Base-by-base conservation (phyloP, 2,329 filamentous ascomycete genomes). In the Proliferodiscus dingleyae region DNA sequence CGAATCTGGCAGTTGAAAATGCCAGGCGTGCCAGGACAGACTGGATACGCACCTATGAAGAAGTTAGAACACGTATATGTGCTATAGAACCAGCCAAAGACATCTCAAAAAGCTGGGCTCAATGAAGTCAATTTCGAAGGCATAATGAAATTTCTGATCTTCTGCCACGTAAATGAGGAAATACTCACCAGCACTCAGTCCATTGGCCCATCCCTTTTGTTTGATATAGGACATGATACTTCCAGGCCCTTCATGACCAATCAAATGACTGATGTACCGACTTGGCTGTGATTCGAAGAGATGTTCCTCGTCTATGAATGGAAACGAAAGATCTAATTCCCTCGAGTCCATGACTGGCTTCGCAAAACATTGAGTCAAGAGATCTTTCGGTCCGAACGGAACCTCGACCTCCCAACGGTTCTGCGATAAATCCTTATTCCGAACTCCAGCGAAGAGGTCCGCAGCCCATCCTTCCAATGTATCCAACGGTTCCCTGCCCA, bases 151-250 rank as follows among this genome's bases (percentile, higher is more conserved):
- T n/a, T n/a, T n/a, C n/a, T n/a, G n/a, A n/a, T n/a, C n/a, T n/a
- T 18, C 26, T n/a, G 18, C 22, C 8, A 7, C 21, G 21, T 24
- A 39, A 22, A 13, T 19, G n/a, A 19, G 15, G 16, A 47, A 39
- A 37, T n/a, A 57, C 58, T 41, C 53, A 58, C 60, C 60, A 49
- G 83, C 80, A 45, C 78, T 80, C 6, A 88, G 69, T 2, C 75
- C 77, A 58, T 83, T 85, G 11, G 79, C 83, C 80, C 83, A 86
- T 4, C 84, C 84, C 62, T 84, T 85, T 13, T 75, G 76, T 60
- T 87, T 87, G 56, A 87, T 72, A 60, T 85, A 83, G 9, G 83
- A 78, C 54, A 88, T 71, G 52, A 88, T 80, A 64, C 84, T 87
- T 16, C 84, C 84, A 1, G 84, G 84, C 2, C 84, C 84, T 62